These are phyloP conservation scores for Syzygium malaccense DNA, from an alignment of 441 rosid species.

Conservation along the genomic window DNA sequence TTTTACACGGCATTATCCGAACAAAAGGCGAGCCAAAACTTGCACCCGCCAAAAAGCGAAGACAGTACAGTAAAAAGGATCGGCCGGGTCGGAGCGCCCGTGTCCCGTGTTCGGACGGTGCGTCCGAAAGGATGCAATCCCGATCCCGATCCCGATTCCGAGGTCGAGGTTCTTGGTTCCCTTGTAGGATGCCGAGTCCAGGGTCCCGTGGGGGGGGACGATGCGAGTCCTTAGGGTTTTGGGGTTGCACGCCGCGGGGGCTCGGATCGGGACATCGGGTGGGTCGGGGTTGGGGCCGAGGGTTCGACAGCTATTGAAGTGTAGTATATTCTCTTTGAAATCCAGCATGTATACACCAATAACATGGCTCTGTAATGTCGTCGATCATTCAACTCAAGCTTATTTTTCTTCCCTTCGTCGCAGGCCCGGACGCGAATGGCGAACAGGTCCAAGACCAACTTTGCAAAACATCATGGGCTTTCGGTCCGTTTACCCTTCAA, in stretches of 20 bases:
- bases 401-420: neutral
- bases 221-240: neutral
- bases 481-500: neutral
- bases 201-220: neutral
- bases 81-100: neutral
- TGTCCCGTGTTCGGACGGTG: neutral
- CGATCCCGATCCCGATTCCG: neutral
- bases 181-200: neutral
- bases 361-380: neutral
- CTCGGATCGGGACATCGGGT: neutral
- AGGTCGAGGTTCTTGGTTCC: neutral
- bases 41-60: neutral
- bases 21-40: neutral
- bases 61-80: neutral
- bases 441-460: neutral
- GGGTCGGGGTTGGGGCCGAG: neutral
- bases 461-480: neutral
- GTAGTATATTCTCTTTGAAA: neutral
- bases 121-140: neutral
- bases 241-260: neutral
- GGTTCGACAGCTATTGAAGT: neutral
- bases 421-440: neutral
- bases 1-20: neutral
- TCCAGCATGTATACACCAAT: neutral
- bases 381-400: neutral